Evolutionary conservation across 345 rosid genomes (phyloP).

Genomic region (Brassica napus): Da-Ae NC_063438.1:97001-97500

Average conservation of each 20-base stretch:
- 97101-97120: not conserved
- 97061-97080: slow-evolving; percentile 25
- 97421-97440: slow-evolving; percentile 35
- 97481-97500: slow-evolving; percentile 23
- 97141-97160: slow-evolving; percentile 28
- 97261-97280: slow-evolving; percentile 30
- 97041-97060: slow-evolving; percentile 28
- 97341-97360: slow-evolving; percentile 31
- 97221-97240: slow-evolving; percentile 39
- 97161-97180: slow-evolving; percentile 12
- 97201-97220: slow-evolving; percentile 39
- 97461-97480: slow-evolving; percentile 25
- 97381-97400: slow-evolving; percentile 32
- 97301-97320: slow-evolving; percentile 12
- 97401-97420: slow-evolving; percentile 40
- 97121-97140: not conserved
- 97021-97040: not conserved
- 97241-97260: slow-evolving; percentile 34
- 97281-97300: not conserved
- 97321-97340: slow-evolving; percentile 27
- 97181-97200: slow-evolving; percentile 28
- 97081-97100: slow-evolving; percentile 30
- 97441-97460: slow-evolving; percentile 38
- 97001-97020: slow-evolving; percentile 23
- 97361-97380: slow-evolving; percentile 30